A percentile compares a stretch with the other conserved stretches of the same genome.
These are phyloP conservation scores for Wakefieldia striispora DNA, from an alignment of 768 basidiomycete species.

Conservation along the genomic window DNA sequence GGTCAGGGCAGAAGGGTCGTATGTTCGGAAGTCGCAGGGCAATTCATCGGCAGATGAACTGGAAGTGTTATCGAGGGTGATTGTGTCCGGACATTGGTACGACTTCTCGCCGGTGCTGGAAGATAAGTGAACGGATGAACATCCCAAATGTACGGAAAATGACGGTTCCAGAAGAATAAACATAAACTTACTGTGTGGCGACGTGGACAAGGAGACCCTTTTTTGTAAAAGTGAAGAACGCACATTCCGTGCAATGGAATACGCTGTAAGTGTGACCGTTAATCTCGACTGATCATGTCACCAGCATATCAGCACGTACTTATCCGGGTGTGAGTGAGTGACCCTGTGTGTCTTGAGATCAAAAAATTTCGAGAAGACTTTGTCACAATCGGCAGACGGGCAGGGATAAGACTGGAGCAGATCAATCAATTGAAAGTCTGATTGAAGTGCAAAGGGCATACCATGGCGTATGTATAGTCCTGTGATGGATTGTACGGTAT, in stretches of 20 bases:
- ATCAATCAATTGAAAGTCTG: background rate
- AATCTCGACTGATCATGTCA: background rate
- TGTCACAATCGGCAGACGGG: conserved; percentile 7
- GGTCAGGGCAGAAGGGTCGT: conserved; percentile 26
- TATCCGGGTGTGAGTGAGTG: conserved; percentile 11
- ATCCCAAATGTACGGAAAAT: background rate
- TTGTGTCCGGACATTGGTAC: conserved; percentile 13
- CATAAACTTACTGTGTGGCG: conserved; percentile 15
- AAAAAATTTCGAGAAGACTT: conserved; percentile 12
- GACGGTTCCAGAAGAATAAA: background rate
- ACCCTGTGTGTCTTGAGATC: conserved; percentile 25
- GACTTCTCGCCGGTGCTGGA: conserved; percentile 23
- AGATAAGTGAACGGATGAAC: background rate
- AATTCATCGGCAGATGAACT: background rate
- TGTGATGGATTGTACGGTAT: background rate
- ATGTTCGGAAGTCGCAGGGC: conserved; percentile 22
- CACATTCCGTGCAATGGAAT: conserved; percentile 19
- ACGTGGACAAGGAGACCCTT: conserved; percentile 21
- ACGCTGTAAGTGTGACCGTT: conserved; percentile 5
- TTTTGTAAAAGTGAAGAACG: conserved; percentile 18
- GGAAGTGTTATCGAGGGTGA: background rate
- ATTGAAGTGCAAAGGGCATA: background rate
- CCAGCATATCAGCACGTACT: background rate
- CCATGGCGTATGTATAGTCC: conserved; percentile 12
- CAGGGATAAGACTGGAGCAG: conserved; percentile 15